These are phyloP conservation scores for Geosiphon pyriformis DNA, from an alignment of 192 early-diverging fungal species.

Conservation along the genomic window DNA sequence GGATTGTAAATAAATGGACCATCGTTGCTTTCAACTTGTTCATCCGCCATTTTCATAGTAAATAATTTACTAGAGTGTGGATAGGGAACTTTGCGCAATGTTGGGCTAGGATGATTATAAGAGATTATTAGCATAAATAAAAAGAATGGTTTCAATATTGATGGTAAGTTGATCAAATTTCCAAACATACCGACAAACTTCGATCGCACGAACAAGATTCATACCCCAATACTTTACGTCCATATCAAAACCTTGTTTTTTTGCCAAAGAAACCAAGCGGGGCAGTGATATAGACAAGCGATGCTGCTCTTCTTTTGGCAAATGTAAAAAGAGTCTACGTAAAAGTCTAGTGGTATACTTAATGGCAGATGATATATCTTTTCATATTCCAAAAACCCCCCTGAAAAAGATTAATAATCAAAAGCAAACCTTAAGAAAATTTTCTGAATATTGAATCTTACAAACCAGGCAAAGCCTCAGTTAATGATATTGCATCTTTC, in stretches of 20 bases:
- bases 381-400: not conserved
- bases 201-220: constrained; percentile 49
- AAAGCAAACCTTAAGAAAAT: too few species aligned
- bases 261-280: constrained; percentile 47
- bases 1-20: constrained; percentile 83
- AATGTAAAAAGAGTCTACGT: constrained; percentile 53
- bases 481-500: constrained; percentile 64
- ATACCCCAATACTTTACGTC: constrained; percentile 53
- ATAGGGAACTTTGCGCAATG: constrained; percentile 52
- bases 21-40: constrained; percentile 28
- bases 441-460: constrained; percentile 6
- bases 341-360: constrained; percentile 61
- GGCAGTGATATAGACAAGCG: constrained; percentile 51
- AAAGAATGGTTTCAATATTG: too few species aligned
- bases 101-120: constrained; percentile 36
- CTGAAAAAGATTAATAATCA: too few species aligned
- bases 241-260: constrained; percentile 44
- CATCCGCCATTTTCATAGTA: constrained; percentile 27
- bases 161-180: too few species aligned
- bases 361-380: constrained; percentile 59
- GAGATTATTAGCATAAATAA: not conserved
- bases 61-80: constrained; percentile 44
- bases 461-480: constrained; percentile 66
- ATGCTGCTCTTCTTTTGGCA: constrained; percentile 61
- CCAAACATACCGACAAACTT: constrained; percentile 42